A percentile compares a stretch with the other conserved stretches of the same genome.
Evolutionary conservation across 2,329 filamentous ascomycete genomes (phyloP).

Genomic region (Calonectria hawksworthii): DNA sequence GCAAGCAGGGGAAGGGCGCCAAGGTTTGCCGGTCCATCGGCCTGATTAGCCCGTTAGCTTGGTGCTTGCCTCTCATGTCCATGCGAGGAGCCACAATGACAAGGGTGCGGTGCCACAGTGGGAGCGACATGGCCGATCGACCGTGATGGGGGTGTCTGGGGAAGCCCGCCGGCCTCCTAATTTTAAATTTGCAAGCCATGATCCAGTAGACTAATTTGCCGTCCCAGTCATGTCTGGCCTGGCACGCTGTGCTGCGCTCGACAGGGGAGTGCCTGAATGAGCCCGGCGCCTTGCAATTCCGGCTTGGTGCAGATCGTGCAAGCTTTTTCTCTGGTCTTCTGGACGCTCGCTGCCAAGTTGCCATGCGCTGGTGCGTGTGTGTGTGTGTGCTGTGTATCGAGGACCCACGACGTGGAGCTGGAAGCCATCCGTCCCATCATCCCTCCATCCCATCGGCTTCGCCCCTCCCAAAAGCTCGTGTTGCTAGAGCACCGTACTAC

Average conservation of each 20-base stretch:
- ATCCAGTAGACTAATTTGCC: slow-evolving; percentile 47
- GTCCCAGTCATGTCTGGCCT: slow-evolving; percentile 29
- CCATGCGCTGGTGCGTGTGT: not conserved
- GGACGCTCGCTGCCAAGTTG: not conserved
- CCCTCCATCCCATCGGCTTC: slow-evolving; percentile 38
- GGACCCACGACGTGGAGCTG: slow-evolving; percentile 20
- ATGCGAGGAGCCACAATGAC: slow-evolving; percentile 33
- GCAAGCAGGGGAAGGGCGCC: slow-evolving; percentile 34
- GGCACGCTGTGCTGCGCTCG: slow-evolving; percentile 25
- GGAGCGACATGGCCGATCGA: slow-evolving; percentile 40
- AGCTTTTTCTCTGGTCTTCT: not conserved
- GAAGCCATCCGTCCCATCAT: slow-evolving; percentile 2
- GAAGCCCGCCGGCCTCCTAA: slow-evolving; percentile 46
- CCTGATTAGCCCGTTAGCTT: slow-evolving; percentile 34
- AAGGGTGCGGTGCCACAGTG: slow-evolving; percentile 33
- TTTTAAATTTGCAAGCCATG: slow-evolving; percentile 50
- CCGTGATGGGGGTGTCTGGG: slow-evolving; percentile 45
- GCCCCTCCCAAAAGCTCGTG: slow-evolving; percentile 41
- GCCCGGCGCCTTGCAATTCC: slow-evolving; percentile 41
- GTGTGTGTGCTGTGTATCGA: not conserved
- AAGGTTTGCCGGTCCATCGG: slow-evolving; percentile 42
- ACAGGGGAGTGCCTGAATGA: slow-evolving; percentile 34
- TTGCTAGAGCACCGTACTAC: slow-evolving; percentile 30
- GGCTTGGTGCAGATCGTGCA: slow-evolving; percentile 40
- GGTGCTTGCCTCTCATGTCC: slow-evolving; percentile 33